phyloP scores from a whole-genome alignment of 257 asterid genomes.

The Ophiorrhiza pumila region DNA sequence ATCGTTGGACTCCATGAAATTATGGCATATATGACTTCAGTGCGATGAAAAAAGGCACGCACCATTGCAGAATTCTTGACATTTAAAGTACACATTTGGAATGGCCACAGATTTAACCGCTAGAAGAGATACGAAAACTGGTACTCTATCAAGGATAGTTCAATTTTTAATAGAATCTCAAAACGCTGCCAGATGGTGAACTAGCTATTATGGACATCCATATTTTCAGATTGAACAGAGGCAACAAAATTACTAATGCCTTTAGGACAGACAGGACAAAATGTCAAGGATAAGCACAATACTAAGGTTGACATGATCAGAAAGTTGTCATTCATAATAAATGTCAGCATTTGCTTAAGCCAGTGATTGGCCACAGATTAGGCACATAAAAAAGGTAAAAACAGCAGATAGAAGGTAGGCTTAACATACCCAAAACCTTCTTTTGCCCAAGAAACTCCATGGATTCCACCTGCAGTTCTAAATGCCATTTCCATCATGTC shows the following conservation, averaged over 20 bases:
- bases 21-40: background rate
- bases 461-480: constrained; percentile 74
- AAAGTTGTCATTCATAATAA: background rate
- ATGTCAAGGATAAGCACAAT: background rate
- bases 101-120: background rate
- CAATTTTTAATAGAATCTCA: background rate
- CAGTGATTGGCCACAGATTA: background rate
- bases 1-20: background rate
- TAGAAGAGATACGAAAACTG: background rate
- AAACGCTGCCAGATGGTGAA: background rate
- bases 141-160: background rate
- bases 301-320: background rate
- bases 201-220: background rate
- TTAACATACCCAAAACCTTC: constrained; percentile 72
- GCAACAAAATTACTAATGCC: background rate
- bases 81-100: background rate
- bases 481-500: constrained; percentile 75
- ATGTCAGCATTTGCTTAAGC: background rate
- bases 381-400: background rate
- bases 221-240: background rate
- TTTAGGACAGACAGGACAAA: background rate
- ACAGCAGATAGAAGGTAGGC: background rate
- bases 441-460: constrained; percentile 79
- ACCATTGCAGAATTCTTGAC: background rate
- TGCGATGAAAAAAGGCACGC: background rate